These are phyloP conservation scores for Colletotrichum nymphaeae DNA, from an alignment of 2,329 filamentous ascomycete species.

Conservation along the genomic window DNA sequence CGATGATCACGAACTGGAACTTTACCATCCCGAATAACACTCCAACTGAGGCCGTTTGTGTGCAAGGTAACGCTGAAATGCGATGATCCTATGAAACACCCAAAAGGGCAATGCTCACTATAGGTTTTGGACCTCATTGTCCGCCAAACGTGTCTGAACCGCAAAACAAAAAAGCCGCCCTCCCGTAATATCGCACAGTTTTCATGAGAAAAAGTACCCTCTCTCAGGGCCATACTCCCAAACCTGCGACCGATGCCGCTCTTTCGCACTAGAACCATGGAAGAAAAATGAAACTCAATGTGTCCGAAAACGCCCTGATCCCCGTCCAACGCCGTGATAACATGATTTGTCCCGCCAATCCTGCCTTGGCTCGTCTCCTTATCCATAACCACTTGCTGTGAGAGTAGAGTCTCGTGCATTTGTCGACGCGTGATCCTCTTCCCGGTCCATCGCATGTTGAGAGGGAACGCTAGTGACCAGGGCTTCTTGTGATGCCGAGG, in stretches of 20 bases:
- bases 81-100: constrained; percentile 9
- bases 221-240: neutral
- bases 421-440: constrained; percentile 8
- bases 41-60: neutral
- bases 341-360: constrained; percentile 18
- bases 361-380: constrained; percentile 16
- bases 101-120: neutral
- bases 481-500: neutral
- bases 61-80: neutral
- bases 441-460: neutral
- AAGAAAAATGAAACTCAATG: constrained; percentile 1
- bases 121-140: neutral
- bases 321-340: constrained; percentile 31
- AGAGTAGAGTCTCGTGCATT: neutral
- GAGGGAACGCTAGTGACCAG: neutral
- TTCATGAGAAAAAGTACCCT: neutral
- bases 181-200: constrained; percentile 4
- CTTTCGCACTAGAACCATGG: neutral
- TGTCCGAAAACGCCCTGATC: constrained; percentile 28
- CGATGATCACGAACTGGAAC: neutral
- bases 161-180: constrained; percentile 14
- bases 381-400: neutral
- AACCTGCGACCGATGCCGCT: neutral
- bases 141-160: constrained; percentile 1
- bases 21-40: neutral